Evolutionary conservation across 2,329 filamentous ascomycete species (phyloP).

Genomic region (Beauveria scarabaeidicola): DNA sequence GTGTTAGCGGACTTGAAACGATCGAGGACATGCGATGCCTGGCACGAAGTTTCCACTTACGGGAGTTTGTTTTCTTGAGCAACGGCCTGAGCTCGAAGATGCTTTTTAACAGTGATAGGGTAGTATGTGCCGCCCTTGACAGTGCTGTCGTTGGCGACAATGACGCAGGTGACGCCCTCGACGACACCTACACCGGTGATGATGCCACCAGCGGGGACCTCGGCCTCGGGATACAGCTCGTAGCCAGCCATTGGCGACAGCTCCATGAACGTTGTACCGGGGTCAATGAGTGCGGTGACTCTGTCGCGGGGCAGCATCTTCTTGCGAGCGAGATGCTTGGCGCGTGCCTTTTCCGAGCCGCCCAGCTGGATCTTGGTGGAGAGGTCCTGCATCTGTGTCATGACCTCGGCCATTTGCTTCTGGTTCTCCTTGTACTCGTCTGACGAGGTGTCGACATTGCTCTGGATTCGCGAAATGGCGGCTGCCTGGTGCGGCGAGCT

Average conservation of each 20-base stretch:
- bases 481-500: constrained; percentile 73
- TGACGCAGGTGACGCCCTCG: constrained; percentile 83
- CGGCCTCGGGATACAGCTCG: constrained; percentile 75
- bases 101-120: constrained; percentile 96
- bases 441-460: constrained; percentile 66
- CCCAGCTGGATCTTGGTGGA: constrained; percentile 66
- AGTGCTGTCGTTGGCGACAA: constrained; percentile 92
- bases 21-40: background rate
- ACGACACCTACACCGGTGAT: constrained; percentile 88
- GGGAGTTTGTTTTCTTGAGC: constrained; percentile 75
- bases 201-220: constrained; percentile 83
- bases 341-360: constrained; percentile 70
- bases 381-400: constrained; percentile 58
- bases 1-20: background rate
- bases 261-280: constrained; percentile 84
- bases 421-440: constrained; percentile 76
- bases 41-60: constrained; percentile 31
- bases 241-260: constrained; percentile 87
- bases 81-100: constrained; percentile 83
- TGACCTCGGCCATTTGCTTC: constrained; percentile 65
- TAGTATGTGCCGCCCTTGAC: constrained; percentile 98
- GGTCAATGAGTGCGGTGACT: constrained; percentile 78
- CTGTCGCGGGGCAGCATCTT: constrained; percentile 95
- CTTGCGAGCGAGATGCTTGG: constrained; percentile 78
- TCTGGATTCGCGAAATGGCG: constrained; percentile 73